A percentile compares a stretch with the other conserved stretches of the same genome.
These are phyloP conservation scores for Fragaria ananassa DNA, from an alignment of 306 rosid species.

Conservation along the genomic window DNA sequence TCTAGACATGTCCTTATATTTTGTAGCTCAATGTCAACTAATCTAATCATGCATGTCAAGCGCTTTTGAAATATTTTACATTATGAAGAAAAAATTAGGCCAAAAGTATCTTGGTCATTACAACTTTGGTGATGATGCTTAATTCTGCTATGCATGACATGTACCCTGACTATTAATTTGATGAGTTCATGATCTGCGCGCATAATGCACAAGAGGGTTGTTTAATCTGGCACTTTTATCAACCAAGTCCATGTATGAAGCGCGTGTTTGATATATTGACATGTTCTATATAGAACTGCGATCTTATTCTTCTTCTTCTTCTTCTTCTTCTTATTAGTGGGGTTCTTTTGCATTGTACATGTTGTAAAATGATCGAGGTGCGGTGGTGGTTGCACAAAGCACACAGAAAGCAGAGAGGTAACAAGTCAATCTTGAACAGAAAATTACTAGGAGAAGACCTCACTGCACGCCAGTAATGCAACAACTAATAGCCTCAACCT, in stretches of 20 bases:
- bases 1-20: background rate
- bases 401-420: background rate
- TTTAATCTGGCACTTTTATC: background rate
- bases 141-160: background rate
- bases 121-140: background rate
- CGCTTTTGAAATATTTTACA: background rate
- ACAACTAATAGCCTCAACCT: background rate
- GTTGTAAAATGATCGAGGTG: background rate
- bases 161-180: background rate
- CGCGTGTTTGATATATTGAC: background rate
- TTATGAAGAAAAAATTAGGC: background rate
- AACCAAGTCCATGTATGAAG: background rate
- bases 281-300: background rate
- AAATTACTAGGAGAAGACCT: background rate
- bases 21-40: background rate
- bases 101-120: background rate
- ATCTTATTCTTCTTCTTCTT: background rate
- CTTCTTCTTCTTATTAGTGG: background rate
- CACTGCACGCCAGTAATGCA: background rate
- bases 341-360: background rate
- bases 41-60: background rate
- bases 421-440: background rate
- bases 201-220: background rate
- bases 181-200: background rate
- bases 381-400: background rate